Base-by-base conservation (phyloP, 2,329 filamentous ascomycete species). In the Chaetomiaceae sp. region DNA sequence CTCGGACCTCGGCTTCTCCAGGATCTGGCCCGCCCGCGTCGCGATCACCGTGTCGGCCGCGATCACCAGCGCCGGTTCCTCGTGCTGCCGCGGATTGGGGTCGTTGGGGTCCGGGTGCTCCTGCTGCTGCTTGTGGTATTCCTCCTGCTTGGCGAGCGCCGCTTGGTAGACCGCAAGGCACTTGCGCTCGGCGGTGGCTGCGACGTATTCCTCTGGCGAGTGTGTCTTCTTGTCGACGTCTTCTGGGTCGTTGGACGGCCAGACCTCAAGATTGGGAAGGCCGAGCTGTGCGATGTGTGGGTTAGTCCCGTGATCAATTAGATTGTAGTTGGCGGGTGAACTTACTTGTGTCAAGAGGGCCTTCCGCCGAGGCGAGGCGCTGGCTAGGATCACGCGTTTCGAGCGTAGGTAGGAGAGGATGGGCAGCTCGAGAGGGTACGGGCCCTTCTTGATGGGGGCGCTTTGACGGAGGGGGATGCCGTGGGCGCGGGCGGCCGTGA, bases 21-120 rank as follows among this genome's bases (percentile, higher is more conserved):
- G 71, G 43, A 98, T 88, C 42, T 78, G 73, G 0, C 90, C 90
- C 33, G 78, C 71, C 10, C 79, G 75, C 9, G 81, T 84, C 12
- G 93, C 86, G 51, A 98, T 87, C 46, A 98, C 75, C 0, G 93
- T 97, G 64, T 97, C 91, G 29, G 91, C 91, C 0, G 89, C 83
- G 49, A 97, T 83, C 48, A 97, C 88, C 14, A 97, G 74, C 6
- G 81, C 84, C 0, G 89, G 89, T 56, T 96, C 93, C 11, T 61
- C 68, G n/a, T 18, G 38, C 7, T 32, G 12, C 22, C 43, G 42
- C 12, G 34, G 47, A 35, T 58, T 12, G 54, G 54, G 42, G 56
- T 61, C 58, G 51, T 39, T 64, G 60, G 45, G 68, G 8, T 44
- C 51, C 19, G 60, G 50, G 57, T 38, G 52, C 55, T 14, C 59